Evolutionary conservation across 768 basidiomycete genomes (phyloP), one percentile per base, ranked within the genome.

Genomic region (Mycena chlorophos): DNA sequence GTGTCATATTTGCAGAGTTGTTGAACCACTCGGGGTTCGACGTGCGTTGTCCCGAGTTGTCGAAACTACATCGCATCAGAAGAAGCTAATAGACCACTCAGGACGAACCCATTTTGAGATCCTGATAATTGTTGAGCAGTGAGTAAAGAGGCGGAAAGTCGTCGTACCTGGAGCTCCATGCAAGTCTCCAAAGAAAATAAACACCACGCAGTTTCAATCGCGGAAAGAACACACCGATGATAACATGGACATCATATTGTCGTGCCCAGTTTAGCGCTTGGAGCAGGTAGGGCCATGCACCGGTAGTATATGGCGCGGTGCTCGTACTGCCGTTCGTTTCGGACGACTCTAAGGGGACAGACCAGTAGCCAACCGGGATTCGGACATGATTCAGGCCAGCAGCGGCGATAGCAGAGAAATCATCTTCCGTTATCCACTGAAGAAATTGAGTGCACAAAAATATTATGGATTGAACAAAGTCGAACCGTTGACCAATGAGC

Each of bases 311-410:
- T 13, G 60, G 60, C 27, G 50, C 54, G 1, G 38, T 28, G 3
- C 56, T 61, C 19, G 55, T 61, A 17, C 74, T 73, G 4, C 65
- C 71, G 47, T 77, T 75, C 5, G 84, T 85, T 58, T 82, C 78
- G 14, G 77, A 68, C 28, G 82, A 72, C 3, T 80, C 80, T 29
- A 86, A 69, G 0, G 87, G 87, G n/a, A 89, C 79, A n/a, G 86
- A 86, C 88, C 88, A 90, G 66, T 85, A 90, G 8, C 87, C 87
- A 5, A 88, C 56, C 4, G 87, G 87, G 63, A 90, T 85, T 85
- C 87, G 81, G 50, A 88, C 85, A 65, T 88, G 87, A 59, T 84
- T 89, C 45, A 90, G 73, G 0, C 87, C 86, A 26, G 87, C 87
- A 8, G 78, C 80, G 17, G 69, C 75, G 50, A 90, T 89, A 19